These are phyloP conservation scores for Rhodosorus marinus DNA, from an alignment of 23 red algal species.

Conservation along the genomic window DNA sequence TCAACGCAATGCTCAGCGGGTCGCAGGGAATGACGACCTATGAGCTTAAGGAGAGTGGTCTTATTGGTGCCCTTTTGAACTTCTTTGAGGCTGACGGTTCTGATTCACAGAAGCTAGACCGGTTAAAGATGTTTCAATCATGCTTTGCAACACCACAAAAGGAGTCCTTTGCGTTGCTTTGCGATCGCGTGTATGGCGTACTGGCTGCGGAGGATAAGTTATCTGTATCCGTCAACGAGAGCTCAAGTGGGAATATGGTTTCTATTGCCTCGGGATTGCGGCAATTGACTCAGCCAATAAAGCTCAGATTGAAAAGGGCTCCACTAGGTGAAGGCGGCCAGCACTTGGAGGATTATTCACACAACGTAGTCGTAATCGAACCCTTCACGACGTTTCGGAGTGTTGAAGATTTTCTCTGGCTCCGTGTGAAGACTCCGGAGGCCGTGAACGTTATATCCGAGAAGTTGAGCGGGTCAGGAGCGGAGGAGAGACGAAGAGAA, in stretches of 20 bases:
- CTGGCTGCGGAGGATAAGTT: constrained; percentile 36
- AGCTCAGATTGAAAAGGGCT: constrained; percentile 23
- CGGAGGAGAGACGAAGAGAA: background rate
- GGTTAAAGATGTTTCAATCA: constrained; percentile 12
- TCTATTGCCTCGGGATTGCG: constrained; percentile 31
- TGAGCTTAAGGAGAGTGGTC: constrained; percentile 41
- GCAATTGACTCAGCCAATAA: constrained; percentile 65
- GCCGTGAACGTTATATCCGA: background rate
- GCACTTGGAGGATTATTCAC: constrained; percentile 42
- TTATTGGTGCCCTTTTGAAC: constrained; percentile 24
- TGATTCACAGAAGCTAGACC: background rate
- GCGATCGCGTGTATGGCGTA: constrained; percentile 13
- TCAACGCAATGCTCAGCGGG: constrained; percentile 12
- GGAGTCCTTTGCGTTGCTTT: constrained; percentile 18
- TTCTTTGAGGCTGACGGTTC: constrained; percentile 12
- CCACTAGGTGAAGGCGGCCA: background rate
- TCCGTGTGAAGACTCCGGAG: constrained; percentile 4
- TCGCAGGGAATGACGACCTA: constrained; percentile 25
- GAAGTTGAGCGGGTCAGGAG: background rate
- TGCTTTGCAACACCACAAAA: constrained; percentile 7
- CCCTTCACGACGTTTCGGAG: constrained; percentile 53
- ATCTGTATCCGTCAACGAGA: constrained; percentile 8
- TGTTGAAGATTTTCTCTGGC: constrained; percentile 68
- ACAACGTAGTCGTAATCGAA: constrained; percentile 67
- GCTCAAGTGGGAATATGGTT: constrained; percentile 3